phyloP scores from a whole-genome alignment of 2,329 filamentous ascomycete genomes.

The Aspergillus candidus region DNA sequence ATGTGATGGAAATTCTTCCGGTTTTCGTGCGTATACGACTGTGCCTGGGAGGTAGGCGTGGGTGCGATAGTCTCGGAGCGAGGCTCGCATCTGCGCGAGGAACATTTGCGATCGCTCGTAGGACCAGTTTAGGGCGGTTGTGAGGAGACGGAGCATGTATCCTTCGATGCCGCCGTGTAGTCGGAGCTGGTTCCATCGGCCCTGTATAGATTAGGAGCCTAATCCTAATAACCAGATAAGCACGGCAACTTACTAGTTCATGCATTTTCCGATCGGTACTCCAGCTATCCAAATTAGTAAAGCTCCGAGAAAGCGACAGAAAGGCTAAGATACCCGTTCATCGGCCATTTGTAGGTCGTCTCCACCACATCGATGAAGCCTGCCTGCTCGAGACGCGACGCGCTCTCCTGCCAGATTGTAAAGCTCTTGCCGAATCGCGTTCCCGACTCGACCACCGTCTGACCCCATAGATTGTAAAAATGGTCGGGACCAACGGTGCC shows the following conservation, averaged over 20 bases:
- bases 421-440: conserved; percentile 23
- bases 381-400: conserved; percentile 15
- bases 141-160: conserved; percentile 20
- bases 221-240: too few relatives aligned
- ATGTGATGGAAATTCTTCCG: neutral
- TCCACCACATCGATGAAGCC: conserved; percentile 25
- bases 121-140: conserved; percentile 17
- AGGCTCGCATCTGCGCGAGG: conserved; percentile 19
- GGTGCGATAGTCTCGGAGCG: conserved; percentile 15
- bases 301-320: neutral
- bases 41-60: conserved; percentile 19
- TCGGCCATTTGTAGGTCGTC: conserved; percentile 19
- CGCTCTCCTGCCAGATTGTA: conserved; percentile 23
- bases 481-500: conserved; percentile 11
- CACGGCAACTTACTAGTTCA: conserved; percentile 12
- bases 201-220: conserved; percentile 4
- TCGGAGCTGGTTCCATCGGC: conserved; percentile 18
- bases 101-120: conserved; percentile 18
- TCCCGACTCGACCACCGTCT: conserved; percentile 13
- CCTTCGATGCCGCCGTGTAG: conserved; percentile 16
- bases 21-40: conserved; percentile 17
- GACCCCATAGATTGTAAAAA: conserved; percentile 16
- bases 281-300: conserved; percentile 10
- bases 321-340: conserved; percentile 10
- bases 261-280: conserved; percentile 17